phyloP scores from a whole-genome alignment of 305 asterid species.

The Ilex paraguariensis region DNA sequence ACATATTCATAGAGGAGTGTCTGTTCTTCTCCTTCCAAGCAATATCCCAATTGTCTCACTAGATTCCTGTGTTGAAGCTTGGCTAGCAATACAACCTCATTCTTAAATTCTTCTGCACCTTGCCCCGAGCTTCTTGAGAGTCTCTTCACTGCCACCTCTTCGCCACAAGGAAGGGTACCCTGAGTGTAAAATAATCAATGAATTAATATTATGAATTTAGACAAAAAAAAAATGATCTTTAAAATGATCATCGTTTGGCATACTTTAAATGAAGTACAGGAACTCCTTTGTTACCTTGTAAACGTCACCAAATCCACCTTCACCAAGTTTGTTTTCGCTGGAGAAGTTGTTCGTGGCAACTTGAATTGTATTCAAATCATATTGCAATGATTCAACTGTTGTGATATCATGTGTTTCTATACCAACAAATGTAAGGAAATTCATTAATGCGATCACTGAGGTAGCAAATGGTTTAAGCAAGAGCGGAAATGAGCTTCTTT shows the following conservation, averaged over 20 bases:
- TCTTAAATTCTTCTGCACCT: not conserved
- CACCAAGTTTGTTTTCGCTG: not conserved
- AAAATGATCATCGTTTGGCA: too few relatives aligned
- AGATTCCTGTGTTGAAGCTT: not conserved
- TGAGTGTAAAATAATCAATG: not conserved
- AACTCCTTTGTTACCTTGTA: slow-evolving; percentile 6
- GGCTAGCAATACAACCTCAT: not conserved
- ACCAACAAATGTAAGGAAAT: not conserved
- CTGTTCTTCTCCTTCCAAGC: not conserved
- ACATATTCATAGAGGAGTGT: slow-evolving; percentile 19
- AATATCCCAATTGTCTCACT: not conserved
- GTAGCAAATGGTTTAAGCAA: too few relatives aligned
- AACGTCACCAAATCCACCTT: slow-evolving; percentile 28
- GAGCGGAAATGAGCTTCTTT: too few relatives aligned
- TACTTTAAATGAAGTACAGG: too few relatives aligned
- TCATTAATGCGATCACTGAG: not conserved
- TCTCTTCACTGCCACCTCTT: not conserved
- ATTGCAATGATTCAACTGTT: not conserved
- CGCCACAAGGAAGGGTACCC: not conserved
- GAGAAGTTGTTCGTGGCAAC: not conserved
- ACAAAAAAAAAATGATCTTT: too few relatives aligned
- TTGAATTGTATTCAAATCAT: not conserved
- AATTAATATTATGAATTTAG: too few relatives aligned
- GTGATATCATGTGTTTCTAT: slow-evolving; percentile 7
- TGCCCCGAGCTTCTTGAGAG: not conserved